Percentiles rank a stretch among this genome's conserved stretches.
Conservation (phyloP, 768 basidiomycete species). For the Tricholoma bakamatsutake region DNA sequence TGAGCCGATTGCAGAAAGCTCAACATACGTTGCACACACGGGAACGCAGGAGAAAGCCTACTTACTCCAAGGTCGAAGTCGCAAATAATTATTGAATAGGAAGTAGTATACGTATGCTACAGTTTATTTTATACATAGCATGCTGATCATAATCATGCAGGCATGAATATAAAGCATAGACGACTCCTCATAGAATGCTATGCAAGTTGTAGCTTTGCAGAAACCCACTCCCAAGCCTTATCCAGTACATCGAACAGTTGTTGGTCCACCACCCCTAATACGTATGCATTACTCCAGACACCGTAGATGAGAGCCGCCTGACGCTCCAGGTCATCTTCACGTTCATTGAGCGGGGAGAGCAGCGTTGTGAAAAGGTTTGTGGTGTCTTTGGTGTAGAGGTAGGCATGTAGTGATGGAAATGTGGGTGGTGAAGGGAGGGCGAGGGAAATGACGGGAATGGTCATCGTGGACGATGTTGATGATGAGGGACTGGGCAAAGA, state of each 20-base stretch:
- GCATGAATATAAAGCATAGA: background rate
- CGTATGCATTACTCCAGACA: constrained; percentile 45
- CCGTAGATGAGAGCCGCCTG: constrained; percentile 24
- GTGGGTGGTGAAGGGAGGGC: constrained; percentile 47
- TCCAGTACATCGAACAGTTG: constrained; percentile 43
- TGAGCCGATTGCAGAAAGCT: background rate
- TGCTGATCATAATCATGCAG: background rate
- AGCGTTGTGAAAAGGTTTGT: constrained; percentile 34
- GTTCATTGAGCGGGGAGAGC: constrained; percentile 14
- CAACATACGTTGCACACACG: background rate
- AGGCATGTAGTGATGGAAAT: constrained; percentile 41
- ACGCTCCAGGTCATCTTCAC: background rate
- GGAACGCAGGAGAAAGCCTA: too few species aligned
- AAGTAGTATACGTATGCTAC: background rate
- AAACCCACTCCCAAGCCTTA: constrained; percentile 36
- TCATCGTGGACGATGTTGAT: constrained; percentile 7
- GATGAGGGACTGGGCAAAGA: background rate
- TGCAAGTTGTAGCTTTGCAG: constrained; percentile 1
- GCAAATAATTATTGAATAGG: background rate
- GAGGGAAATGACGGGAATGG: constrained; percentile 45
- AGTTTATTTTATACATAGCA: background rate
- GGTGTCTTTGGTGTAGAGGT: constrained; percentile 44
- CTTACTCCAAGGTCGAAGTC: background rate
- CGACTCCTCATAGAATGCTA: constrained; percentile 8
- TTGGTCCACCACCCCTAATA: constrained; percentile 44